phyloP scores from a whole-genome alignment of 2,329 filamentous ascomycete species.

The Calonectria ilicicola region DNA sequence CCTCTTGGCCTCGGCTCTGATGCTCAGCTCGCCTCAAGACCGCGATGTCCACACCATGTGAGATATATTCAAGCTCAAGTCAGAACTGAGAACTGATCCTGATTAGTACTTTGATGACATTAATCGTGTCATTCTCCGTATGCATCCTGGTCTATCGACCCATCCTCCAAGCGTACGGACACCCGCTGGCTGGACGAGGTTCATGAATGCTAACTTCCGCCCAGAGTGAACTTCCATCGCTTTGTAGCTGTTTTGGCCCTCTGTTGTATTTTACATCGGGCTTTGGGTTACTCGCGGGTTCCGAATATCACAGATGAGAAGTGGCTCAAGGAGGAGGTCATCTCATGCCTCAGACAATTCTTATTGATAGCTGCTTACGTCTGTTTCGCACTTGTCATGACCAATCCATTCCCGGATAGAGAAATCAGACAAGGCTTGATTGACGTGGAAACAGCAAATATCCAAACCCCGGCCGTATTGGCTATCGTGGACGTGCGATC shows the following conservation, averaged over 20 bases:
- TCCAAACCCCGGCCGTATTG: not conserved
- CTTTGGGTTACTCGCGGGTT: not conserved
- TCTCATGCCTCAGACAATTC: constrained; percentile 27
- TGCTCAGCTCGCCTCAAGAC: constrained; percentile 27
- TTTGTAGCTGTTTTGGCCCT: constrained; percentile 23
- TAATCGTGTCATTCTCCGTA: constrained; percentile 28
- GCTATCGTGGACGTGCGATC: not conserved
- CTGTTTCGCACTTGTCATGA: constrained; percentile 23
- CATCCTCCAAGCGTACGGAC: constrained; percentile 36
- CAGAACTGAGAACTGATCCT: constrained; percentile 20
- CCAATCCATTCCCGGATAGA: not conserved
- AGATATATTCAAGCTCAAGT: not conserved
- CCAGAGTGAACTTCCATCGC: constrained; percentile 31
- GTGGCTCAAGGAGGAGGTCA: constrained; percentile 10
- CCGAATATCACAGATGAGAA: constrained; percentile 6
- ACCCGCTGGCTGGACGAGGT: not conserved
- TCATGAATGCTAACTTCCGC: constrained; percentile 27
- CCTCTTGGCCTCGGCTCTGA: constrained; percentile 31
- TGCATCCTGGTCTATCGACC: constrained; percentile 25
- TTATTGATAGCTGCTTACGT: constrained; percentile 18
- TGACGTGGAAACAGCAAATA: constrained; percentile 16
- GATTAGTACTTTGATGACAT: constrained; percentile 25
- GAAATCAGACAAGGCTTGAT: constrained; percentile 7
- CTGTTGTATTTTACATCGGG: constrained; percentile 17
- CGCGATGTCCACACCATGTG: constrained; percentile 29